Conservation (phyloP, 176 grass and related monocot species). For the Neostapfia colusana region DNA sequence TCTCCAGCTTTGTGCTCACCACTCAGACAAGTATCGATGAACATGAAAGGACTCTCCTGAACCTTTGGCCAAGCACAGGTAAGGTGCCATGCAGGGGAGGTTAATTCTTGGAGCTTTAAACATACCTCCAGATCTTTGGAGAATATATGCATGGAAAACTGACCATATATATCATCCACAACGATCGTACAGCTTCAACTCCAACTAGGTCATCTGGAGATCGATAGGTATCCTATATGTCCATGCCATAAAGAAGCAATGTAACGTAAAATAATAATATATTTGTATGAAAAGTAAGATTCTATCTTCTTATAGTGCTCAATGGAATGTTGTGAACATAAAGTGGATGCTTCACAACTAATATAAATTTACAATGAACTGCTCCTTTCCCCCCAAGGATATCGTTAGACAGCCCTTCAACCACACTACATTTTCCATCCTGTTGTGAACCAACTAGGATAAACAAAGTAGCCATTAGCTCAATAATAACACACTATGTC, state of each 20-base stretch:
- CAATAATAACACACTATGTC: slow-evolving; percentile 48
- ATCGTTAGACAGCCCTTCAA: slow-evolving; percentile 33
- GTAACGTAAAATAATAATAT: slow-evolving; percentile 50
- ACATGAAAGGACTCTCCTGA: slow-evolving; percentile 51
- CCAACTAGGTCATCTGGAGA: slow-evolving; percentile 48
- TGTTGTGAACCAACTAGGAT: slow-evolving; percentile 25
- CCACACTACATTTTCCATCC: slow-evolving; percentile 30
- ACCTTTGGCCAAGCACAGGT: slow-evolving; percentile 46
- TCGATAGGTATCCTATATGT: slow-evolving; percentile 35
- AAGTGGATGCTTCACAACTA: slow-evolving; percentile 65
- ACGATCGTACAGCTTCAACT: slow-evolving; percentile 36
- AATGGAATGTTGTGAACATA: slow-evolving; percentile 81
- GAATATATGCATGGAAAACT: slow-evolving; percentile 62
- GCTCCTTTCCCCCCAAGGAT: slow-evolving; percentile 41
- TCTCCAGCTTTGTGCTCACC: slow-evolving; percentile 58
- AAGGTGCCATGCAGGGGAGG: slow-evolving; percentile 84
- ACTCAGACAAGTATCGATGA: slow-evolving; percentile 55
- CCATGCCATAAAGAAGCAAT: slow-evolving; percentile 51
- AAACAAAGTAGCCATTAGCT: slow-evolving; percentile 32
- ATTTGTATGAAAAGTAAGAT: slow-evolving; percentile 65
- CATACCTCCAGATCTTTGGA: slow-evolving; percentile 54
- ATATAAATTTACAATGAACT: slow-evolving; percentile 69
- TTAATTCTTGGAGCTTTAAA: slow-evolving; percentile 55
- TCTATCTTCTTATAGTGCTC: slow-evolving; percentile 65
- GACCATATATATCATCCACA: slow-evolving; percentile 44